Evolutionary conservation across 2,329 filamentous ascomycete genomes (phyloP), one percentile per base, ranked within the genome.

Genomic region (Trichothecium roseum): DNA sequence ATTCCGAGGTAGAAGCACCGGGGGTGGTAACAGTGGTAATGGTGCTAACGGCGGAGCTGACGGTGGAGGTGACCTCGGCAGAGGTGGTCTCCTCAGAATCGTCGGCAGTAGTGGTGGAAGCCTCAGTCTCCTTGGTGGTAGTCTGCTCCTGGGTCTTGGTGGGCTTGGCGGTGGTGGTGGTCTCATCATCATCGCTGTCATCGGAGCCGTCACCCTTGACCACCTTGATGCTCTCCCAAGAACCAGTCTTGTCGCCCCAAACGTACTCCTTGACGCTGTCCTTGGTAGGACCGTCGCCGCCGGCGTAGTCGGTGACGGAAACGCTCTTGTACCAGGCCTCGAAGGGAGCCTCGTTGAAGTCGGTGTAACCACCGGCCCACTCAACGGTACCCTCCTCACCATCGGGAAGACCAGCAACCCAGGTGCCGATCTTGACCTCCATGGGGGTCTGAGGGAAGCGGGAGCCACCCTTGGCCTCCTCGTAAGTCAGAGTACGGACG

Each of bases 391-490:
- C 85, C 39, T 71, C 55, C 26, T 73, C 53, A 46, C 84, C 81
- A 43, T 62, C 55, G 40, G 62, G 57, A 47, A 69, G 61, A 37
- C 74, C 74, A 36, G 65, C 74, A 32, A 75, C 71, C 78, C 80
- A 84, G 45, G 73, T 71, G 43, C 81, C 81, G 31, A 85, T 57
- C 57, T 77, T 79, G 49, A 85, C 54, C 55, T 78, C 73, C 73
- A 81, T 79, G 34, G 81, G 81, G 8, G 80, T 83, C 64, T 85
- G 81, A 32, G 81, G 81, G 63, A 74, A 84, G 44, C 70, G 68
- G 38, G 60, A 55, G 33, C 71, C 75, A 34, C 63, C 62, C 49
- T 72, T 53, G 35, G 78, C 79, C 35, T 82, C 71, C 13, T 57
- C 60, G 45, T 70, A 72, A 39, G 61, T 66, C 35, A 86, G 63